Evolutionary conservation across 176 grass and related monocot species (phyloP).

Genomic region (Eremochloa ophiuroides): DNA sequence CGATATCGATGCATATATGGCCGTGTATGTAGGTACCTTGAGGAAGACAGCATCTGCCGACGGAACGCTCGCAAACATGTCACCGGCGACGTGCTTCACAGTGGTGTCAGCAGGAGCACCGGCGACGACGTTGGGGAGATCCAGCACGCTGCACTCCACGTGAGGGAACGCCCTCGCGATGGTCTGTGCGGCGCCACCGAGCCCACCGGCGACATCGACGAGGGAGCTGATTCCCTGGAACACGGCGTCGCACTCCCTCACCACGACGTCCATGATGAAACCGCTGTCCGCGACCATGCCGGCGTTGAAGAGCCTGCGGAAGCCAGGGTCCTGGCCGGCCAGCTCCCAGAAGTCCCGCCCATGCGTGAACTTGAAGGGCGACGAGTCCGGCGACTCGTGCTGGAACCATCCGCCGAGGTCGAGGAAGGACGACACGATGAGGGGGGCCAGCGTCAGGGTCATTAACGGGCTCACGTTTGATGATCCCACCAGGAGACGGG

Average conservation of each 20-base stretch:
- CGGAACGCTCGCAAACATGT: too few relatives aligned
- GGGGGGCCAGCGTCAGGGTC: background rate
- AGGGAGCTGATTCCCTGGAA: background rate
- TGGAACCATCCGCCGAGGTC: slow-evolving; percentile 17
- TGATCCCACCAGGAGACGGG: background rate
- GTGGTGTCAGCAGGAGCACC: too few relatives aligned
- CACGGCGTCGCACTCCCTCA: background rate
- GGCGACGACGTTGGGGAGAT: too few relatives aligned
- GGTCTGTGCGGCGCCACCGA: too few relatives aligned
- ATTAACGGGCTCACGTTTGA: background rate
- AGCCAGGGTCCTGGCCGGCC: background rate
- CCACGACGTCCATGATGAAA: slow-evolving; percentile 29
- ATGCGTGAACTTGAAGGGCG: background rate
- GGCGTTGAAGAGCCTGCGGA: slow-evolving; percentile 24
- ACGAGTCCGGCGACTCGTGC: background rate
- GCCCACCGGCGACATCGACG: too few relatives aligned
- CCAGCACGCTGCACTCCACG: too few relatives aligned
- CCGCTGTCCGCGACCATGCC: slow-evolving; percentile 27
- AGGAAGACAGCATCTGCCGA: too few relatives aligned
- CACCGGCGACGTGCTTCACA: background rate
- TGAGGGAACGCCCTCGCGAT: too few relatives aligned
- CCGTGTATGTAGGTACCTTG: too few relatives aligned
- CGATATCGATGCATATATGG: too few relatives aligned
- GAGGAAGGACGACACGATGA: background rate
- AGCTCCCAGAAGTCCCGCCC: slow-evolving; percentile 10